Base-by-base conservation (phyloP, 345 rosid species). In the Tarenaya hassleriana region DNA sequence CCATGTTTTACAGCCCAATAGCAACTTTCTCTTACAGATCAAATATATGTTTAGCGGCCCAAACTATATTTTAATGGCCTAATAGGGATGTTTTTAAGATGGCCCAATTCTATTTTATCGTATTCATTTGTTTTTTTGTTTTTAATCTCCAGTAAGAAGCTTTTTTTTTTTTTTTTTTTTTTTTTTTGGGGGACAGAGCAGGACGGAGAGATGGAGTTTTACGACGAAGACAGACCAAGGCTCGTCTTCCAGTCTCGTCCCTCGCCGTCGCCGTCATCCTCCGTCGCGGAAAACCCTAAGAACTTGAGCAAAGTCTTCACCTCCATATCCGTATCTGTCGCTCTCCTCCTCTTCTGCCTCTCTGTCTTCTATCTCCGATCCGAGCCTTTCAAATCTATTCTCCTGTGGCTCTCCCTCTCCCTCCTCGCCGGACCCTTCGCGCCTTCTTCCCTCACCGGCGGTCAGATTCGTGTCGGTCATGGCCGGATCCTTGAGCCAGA, bases 161-260 rank as follows among this genome's bases (percentile, higher is more conserved):
- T 24, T 24, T 24, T 24, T 2, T 24, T 24, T 5, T 24, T 10
- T n/a, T n/a, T n/a, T n/a, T n/a, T n/a, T n/a, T n/a, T n/a, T n/a
- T n/a, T n/a, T n/a, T n/a, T n/a, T n/a, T n/a, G n/a, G n/a, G n/a
- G 8, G 3, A 24, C 21, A 16, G 16, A 57, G 20, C 63, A 24
- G 39, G 39, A 53, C 24, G 16, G 16, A 17, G 34, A 42, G 20
- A 90, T 92, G 96, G 98, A 92, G 79, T 92, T 83, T 51, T 50
- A 67, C 48, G 98, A 92, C 69, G 98, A 88, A 55, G 96, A 88
- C 66, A 77, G 84, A 50, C 96, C 92, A 16, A 73, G 88, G 66
- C 72, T 87, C 66, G 73, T 82, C 58, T 74, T 87, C 60, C 92
- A 82, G 20, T 75, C 96, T 15, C 83, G 81, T n/a, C 74, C 74